Evolutionary conservation across 2,329 filamentous ascomycete genomes (phyloP), one percentile per base, ranked within the genome.

Genomic region (Cordyceps tenuipes): DNA sequence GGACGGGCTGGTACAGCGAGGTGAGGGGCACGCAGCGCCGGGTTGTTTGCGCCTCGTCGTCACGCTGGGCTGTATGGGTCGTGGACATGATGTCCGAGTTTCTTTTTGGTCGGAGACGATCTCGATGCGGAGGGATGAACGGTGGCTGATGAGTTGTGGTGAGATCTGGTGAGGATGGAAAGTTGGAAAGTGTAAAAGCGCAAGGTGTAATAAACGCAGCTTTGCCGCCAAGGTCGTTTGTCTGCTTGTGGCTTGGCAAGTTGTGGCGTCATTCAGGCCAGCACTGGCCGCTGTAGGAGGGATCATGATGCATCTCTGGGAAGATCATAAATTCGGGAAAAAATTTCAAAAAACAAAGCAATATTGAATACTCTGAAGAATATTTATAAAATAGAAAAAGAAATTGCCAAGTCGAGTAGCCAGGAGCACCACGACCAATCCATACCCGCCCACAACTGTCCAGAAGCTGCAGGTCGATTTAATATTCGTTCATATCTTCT

Each of bases 1-100:
- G 75, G 59, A 82, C 70, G 10, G 81, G 79, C 31, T 67, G 67
- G 10, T 67, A 68, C 51, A 81, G 66, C 12, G 70, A 67, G 4
- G 68, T 60, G 51, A 80, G 63, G 15, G 76, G 70, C 34, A 69
- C 71, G 67, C 77, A 77, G 69, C 74, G 77, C 51, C 70, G 70
- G 15, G 65, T 58, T 2, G 66, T 69, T 56, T 72, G 69, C 53
- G 75, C 73, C 57, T 76, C 73, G 53, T 70, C 70, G 62, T 76
- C 73, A 44, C 29, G 29, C 5, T 76, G 73, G 43, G 67, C 56
- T 23, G 62, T 50, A n/a, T 26, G 6, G 3, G 34, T 2, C 5
- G 17, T n/a, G 36, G 56, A 51, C 58, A 60, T 60, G 21, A 6
- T 19, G 29, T 31, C 29, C 9, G 19, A 21, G 21, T 43, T n/a